Evolutionary conservation across 306 rosid genomes (phyloP).

Genomic region (Calophaca sinica): DNA sequence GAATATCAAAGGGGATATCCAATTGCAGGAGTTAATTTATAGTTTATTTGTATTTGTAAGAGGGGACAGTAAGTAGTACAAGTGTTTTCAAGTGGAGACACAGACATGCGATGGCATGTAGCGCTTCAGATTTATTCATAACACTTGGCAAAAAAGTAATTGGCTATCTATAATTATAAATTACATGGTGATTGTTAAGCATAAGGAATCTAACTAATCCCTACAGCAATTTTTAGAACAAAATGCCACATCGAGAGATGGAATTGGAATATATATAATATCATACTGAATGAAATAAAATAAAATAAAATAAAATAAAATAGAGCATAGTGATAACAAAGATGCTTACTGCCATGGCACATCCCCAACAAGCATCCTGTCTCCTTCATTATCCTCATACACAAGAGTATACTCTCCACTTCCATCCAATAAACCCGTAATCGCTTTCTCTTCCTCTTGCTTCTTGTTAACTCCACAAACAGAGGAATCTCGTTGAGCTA

Average conservation of each 20-base stretch:
- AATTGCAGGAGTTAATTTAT: conserved; percentile 9
- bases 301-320: conserved; percentile 29
- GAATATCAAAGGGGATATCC: background rate
- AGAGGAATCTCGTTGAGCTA: conserved; percentile 89
- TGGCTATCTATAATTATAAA: conserved; percentile 4
- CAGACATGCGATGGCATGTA: conserved; percentile 53
- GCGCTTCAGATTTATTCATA: conserved; percentile 42
- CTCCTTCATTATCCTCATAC: conserved; percentile 99
- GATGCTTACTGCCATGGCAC: conserved; percentile 99
- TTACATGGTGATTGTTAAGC: conserved; percentile 31
- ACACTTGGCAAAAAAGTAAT: conserved; percentile 34
- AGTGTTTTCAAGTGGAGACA: conserved; percentile 42
- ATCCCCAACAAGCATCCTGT: conserved; percentile 99
- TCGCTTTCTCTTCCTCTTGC: conserved; percentile 72
- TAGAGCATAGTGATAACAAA: conserved; percentile 42
- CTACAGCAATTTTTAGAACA: background rate
- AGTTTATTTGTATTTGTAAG: conserved; percentile 38
- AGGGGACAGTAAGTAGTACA: conserved; percentile 45
- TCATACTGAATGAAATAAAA: conserved; percentile 35
- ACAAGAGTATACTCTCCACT: conserved; percentile 99
- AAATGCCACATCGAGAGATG: conserved; percentile 15
- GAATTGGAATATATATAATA: conserved; percentile 41
- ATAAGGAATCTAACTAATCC: conserved; percentile 57
- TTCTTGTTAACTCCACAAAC: conserved; percentile 68
- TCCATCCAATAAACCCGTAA: conserved; percentile 81